Evolutionary conservation across 169 alveolate genomes (phyloP).

Genomic region (Neospora caninum): DNA sequence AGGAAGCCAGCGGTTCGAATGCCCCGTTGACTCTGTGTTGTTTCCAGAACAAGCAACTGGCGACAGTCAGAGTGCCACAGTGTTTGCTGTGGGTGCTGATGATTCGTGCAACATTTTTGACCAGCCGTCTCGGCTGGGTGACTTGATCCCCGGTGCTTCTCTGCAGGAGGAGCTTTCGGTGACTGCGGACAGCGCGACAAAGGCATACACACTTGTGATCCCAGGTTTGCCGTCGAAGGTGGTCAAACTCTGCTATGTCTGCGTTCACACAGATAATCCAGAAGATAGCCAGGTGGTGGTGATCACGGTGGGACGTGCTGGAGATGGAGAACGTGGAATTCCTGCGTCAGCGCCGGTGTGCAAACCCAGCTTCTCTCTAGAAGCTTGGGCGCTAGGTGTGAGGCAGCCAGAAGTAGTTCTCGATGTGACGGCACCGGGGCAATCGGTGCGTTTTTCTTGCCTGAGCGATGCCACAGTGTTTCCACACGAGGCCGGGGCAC

Average conservation of each 20-base stretch:
- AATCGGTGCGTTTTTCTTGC: constrained; percentile 4
- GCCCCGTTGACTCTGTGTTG: not conserved
- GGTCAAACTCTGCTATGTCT: constrained; percentile 4
- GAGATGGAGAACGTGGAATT: not conserved
- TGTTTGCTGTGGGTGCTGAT: constrained; percentile 7
- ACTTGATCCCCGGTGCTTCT: not conserved
- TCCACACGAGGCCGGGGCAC: not conserved
- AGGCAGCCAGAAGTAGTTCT: not conserved
- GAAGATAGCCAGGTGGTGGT: not conserved
- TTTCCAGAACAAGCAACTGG: not conserved
- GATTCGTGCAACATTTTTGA: not conserved
- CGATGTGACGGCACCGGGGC: not conserved
- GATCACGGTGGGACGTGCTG: not conserved
- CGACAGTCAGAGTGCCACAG: not conserved
- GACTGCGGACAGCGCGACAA: not conserved
- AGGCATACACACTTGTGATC: not conserved
- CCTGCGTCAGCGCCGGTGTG: not conserved
- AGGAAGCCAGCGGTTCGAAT: not conserved
- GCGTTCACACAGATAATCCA: not conserved
- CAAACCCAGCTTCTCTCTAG: not conserved
- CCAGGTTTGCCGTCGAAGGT: not conserved
- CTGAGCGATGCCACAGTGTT: not conserved
- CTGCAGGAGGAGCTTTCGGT: not conserved
- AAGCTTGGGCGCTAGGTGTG: not conserved
- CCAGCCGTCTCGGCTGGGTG: not conserved